These are phyloP conservation scores for grape (Vitis vinifera) DNA, from an alignment of 164 flowering plant species.

Conservation along the genomic window DNA sequence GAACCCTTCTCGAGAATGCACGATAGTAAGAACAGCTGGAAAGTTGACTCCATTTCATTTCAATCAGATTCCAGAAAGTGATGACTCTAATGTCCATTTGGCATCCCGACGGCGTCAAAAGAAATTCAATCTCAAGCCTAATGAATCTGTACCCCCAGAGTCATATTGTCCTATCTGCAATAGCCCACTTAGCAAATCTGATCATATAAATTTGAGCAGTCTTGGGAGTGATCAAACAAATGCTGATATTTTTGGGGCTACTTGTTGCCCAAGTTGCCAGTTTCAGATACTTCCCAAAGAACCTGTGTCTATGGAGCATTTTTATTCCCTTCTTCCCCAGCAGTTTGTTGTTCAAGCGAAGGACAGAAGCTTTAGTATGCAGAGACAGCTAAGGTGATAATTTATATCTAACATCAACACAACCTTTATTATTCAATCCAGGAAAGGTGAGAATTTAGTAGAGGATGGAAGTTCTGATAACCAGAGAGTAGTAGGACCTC, in stretches of 20 bases:
- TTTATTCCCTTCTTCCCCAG: constrained; percentile 62
- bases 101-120: constrained; percentile 65
- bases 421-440: no score
- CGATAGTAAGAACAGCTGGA: constrained; percentile 91
- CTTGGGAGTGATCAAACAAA: constrained; percentile 19
- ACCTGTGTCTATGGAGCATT: constrained; percentile 45
- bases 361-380: constrained; percentile 21
- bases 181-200: constrained; percentile 61
- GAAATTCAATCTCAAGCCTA: constrained; percentile 47
- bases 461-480: background rate
- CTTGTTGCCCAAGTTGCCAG: constrained; percentile 83
- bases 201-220: constrained; percentile 22
- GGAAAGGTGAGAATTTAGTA: no score
- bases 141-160: constrained; percentile 59
- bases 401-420: background rate
- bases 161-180: constrained; percentile 70
- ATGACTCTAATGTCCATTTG: constrained; percentile 34
- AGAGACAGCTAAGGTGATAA: constrained; percentile 55
- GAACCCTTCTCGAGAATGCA: constrained; percentile 87
- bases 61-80: constrained; percentile 61
- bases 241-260: constrained; percentile 32
- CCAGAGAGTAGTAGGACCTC: no score
- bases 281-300: constrained; percentile 90
- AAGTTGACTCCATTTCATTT: constrained; percentile 88
- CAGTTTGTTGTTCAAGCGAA: constrained; percentile 39